Base-by-base conservation (phyloP, 768 basidiomycete genomes). In the Xerocomus potaroensis region DNA sequence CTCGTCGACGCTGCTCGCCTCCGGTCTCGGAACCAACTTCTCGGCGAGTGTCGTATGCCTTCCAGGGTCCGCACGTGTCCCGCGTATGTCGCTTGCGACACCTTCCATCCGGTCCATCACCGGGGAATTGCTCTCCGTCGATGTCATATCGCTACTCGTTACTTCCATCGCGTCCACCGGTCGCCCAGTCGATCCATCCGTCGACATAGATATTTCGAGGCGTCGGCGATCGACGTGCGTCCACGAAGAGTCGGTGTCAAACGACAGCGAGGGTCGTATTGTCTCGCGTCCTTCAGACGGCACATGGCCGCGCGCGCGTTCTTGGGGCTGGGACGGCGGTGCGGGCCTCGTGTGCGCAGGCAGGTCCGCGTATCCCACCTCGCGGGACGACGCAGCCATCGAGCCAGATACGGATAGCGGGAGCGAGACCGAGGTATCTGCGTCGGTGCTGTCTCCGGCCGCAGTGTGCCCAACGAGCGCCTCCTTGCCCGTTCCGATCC, bases 1-100 rank as follows among this genome's bases (percentile, higher is more conserved):
- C 88, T 84, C 85, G 42, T 87, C 85, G 22, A 85, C 79, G 12
- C 69, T 76, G 3, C 85, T 85, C 58, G 80, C 80, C 44, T 73
- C 69, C 16, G 83, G 73, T 54, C 80, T 84, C 12, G 84, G 80
- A n/a, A 82, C 60, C 47, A 83, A 59, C 59, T 73, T 75, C 64
- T 87, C 84, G 3, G 81, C 81, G 6, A 86, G 70, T 2, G 84
- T 27, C 26, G 26, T 72, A 34, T 56, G 64, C 47, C 50, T 57
- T 38, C 52, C 61, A n/a, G 55, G 59, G n/a, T 58, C 49, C 14
- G 48, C 57, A 34, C 60, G 56, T 48, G 58, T 49, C 29, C 49
- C 52, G 48, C 62, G 29, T 64, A 61, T 40, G 71, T 70, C 32
- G 65, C 60, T 57, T 23, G 59, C 18, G 24, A 47, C 16, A n/a